Percentiles rank a stretch among this genome's conserved stretches.
Evolutionary conservation across 257 asterid genomes (phyloP).

Genomic region (Verbena officinalis): DNA sequence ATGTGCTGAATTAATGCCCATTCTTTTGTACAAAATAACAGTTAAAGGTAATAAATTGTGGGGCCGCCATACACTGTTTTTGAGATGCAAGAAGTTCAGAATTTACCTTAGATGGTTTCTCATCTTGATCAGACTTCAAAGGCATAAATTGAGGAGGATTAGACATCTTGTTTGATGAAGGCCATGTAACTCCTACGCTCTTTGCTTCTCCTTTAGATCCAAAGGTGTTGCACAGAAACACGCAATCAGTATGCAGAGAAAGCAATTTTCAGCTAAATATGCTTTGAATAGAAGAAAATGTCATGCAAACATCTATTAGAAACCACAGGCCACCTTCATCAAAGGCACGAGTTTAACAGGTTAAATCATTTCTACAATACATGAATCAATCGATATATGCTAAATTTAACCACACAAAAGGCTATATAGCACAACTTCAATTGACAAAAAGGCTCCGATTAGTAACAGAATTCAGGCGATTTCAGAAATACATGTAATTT

Average conservation of each 20-base stretch:
- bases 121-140: constrained; percentile 40
- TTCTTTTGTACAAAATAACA: constrained; percentile 21
- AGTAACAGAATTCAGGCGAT: background rate
- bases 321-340: background rate
- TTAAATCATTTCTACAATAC: background rate
- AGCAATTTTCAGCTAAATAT: background rate
- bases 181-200: constrained; percentile 45
- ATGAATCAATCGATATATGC: background rate
- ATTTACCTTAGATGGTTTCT: constrained; percentile 30
- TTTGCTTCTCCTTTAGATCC: constrained; percentile 26
- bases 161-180: constrained; percentile 37
- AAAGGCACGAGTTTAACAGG: too few species aligned
- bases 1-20: constrained; percentile 25
- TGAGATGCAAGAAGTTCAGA: background rate
- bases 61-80: background rate
- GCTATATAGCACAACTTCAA: background rate
- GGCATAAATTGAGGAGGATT: constrained; percentile 39
- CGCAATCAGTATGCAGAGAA: background rate
- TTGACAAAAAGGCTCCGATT: background rate
- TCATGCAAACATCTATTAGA: background rate
- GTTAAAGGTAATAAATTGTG: background rate
- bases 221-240: background rate
- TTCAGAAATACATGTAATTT: background rate
- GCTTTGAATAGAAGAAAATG: background rate
- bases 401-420: background rate